These are phyloP conservation scores for Candida awuae DNA, from an alignment of 805 yeast genomes.

Conservation along the genomic window DNA sequence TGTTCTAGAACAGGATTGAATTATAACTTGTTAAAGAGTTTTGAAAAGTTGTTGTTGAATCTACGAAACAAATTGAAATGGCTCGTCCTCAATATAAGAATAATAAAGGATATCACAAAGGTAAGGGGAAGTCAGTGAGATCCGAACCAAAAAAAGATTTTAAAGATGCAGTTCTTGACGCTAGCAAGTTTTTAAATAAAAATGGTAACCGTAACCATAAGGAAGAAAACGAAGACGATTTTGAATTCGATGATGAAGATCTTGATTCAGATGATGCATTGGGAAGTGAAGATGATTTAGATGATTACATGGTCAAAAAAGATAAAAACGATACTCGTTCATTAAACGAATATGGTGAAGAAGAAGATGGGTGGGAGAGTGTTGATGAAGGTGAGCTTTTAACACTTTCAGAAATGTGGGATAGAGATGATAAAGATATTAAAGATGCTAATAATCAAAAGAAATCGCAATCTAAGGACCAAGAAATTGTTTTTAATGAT, in stretches of 20 bases:
- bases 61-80: too few relatives aligned
- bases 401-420: slow-evolving; percentile 86
- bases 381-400: slow-evolving; percentile 70
- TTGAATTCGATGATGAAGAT: slow-evolving; percentile 32
- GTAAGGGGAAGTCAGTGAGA: slow-evolving; percentile 12
- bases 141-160: slow-evolving; percentile 11
- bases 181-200: slow-evolving; percentile 23
- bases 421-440: slow-evolving; percentile 53
- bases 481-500: slow-evolving; percentile 17
- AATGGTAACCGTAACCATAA: slow-evolving; percentile 3
- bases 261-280: slow-evolving; percentile 73
- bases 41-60: too few relatives aligned
- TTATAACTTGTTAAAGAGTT: too few relatives aligned
- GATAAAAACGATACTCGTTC: slow-evolving; percentile 48
- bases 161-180: slow-evolving; percentile 27
- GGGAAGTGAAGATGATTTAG: slow-evolving; percentile 71
- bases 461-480: slow-evolving; percentile 9
- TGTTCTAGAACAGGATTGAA: too few relatives aligned
- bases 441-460: slow-evolving; percentile 3
- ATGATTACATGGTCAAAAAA: slow-evolving; percentile 60
- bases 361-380: slow-evolving; percentile 61
- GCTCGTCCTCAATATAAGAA: not conserved
- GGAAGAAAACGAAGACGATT: slow-evolving; percentile 19
- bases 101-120: slow-evolving; percentile 10
- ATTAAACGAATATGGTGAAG: slow-evolving; percentile 32